These are phyloP conservation scores for Malus hybrid DNA, from an alignment of 331 rosid species.

Conservation along the genomic window DNA sequence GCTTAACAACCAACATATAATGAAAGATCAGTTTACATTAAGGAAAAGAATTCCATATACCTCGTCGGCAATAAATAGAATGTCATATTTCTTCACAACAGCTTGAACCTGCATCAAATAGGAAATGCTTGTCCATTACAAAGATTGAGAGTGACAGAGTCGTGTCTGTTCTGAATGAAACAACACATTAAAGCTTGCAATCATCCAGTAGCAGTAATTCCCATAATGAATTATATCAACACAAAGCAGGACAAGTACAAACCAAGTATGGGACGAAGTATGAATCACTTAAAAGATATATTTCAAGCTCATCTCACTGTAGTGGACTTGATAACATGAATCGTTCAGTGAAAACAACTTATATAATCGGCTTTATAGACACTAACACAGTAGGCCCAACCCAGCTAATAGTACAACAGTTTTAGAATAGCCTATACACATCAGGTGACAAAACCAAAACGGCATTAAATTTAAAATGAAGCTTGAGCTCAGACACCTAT, in stretches of 20 bases:
- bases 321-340: background rate
- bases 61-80: conserved; percentile 96
- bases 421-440: no score
- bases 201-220: background rate
- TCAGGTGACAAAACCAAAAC: no score
- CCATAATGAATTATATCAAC: background rate
- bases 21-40: background rate
- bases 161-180: background rate
- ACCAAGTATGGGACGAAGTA: background rate
- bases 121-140: background rate
- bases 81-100: conserved; percentile 82
- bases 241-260: background rate
- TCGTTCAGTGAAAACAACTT: no score
- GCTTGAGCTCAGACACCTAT: no score
- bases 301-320: background rate
- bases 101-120: conserved; percentile 69
- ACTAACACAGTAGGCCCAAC: no score
- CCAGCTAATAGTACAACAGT: no score
- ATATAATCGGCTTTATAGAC: no score
- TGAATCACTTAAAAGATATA: background rate
- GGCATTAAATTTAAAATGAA: no score
- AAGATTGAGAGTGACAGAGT: background rate
- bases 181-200: background rate
- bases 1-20: conserved; percentile 7
- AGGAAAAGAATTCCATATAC: conserved; percentile 27